Percentiles rank a stretch among this genome's conserved stretches.
phyloP scores from a whole-genome alignment of 805 yeast genomes.

The Saccharomycodes ludwigii region DNA sequence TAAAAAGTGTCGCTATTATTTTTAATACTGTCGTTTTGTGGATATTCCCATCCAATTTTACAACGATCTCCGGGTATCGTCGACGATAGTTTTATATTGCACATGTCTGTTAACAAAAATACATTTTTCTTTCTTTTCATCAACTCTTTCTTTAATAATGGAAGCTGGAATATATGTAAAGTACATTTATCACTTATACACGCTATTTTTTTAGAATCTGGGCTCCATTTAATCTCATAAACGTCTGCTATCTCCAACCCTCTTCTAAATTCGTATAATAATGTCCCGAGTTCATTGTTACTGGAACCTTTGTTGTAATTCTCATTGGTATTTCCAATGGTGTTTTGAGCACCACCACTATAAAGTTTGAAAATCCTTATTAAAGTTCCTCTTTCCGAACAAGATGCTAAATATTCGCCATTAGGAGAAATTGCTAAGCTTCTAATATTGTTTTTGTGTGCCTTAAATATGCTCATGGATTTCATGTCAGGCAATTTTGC shows the following conservation, averaged over 20 bases:
- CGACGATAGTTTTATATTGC: neutral
- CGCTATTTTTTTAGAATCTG: slow-evolving; percentile 63
- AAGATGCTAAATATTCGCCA: slow-evolving; percentile 66
- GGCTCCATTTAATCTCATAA: slow-evolving; percentile 75
- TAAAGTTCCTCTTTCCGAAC: slow-evolving; percentile 73
- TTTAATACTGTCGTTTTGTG: slow-evolving; percentile 2
- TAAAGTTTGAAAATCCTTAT: slow-evolving; percentile 67
- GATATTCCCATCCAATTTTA: slow-evolving; percentile 19
- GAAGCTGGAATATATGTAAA: slow-evolving; percentile 34
- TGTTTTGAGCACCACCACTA: no score
- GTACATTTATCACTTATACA: slow-evolving; percentile 85
- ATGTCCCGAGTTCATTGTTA: slow-evolving; percentile 29
- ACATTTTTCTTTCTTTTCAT: neutral
- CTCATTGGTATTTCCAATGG: slow-evolving; percentile 22
- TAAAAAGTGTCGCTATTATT: slow-evolving; percentile 44
- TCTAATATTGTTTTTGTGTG: slow-evolving; percentile 58
- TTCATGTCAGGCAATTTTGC: slow-evolving; percentile 55
- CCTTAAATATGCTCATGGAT: slow-evolving; percentile 57
- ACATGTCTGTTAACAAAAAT: neutral
- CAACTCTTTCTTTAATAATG: neutral
- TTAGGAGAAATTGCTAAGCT: slow-evolving; percentile 49
- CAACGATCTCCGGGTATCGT: slow-evolving; percentile 9
- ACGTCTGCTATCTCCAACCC: slow-evolving; percentile 80
- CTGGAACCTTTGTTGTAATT: slow-evolving; percentile 29
- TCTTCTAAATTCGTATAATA: slow-evolving; percentile 76